A percentile compares a stretch with the other conserved stretches of the same genome.
Evolutionary conservation across 2,329 filamentous ascomycete genomes (phyloP).

Genomic region (Knufia petricola): DNA sequence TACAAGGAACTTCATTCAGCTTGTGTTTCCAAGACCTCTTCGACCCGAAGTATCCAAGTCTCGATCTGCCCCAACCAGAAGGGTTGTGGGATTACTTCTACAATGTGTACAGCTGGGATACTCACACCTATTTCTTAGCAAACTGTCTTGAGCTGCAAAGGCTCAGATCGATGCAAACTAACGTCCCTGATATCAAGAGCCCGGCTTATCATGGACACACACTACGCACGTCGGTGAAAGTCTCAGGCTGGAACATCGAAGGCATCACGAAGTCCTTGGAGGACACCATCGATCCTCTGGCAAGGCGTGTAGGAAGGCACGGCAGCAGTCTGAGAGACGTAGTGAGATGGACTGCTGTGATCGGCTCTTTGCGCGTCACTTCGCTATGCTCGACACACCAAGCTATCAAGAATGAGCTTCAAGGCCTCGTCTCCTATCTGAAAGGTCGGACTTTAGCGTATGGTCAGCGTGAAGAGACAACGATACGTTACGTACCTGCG

Average conservation of each 20-base stretch:
- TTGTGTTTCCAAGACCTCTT: constrained; percentile 27
- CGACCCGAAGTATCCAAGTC: constrained; percentile 25
- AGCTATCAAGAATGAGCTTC: constrained; percentile 5
- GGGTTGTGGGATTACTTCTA: constrained; percentile 23
- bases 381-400: neutral
- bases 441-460: neutral
- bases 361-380: constrained; percentile 8
- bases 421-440: neutral
- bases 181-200: neutral
- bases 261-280: constrained; percentile 16
- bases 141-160: constrained; percentile 20
- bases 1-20: constrained; percentile 25
- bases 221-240: constrained; percentile 4
- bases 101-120: constrained; percentile 18
- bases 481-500: neutral
- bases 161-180: constrained; percentile 1
- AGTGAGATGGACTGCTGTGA: constrained; percentile 18
- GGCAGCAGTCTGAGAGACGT: constrained; percentile 19
- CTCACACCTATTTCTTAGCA: constrained; percentile 14
- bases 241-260: constrained; percentile 10
- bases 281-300: constrained; percentile 18
- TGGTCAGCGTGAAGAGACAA: neutral
- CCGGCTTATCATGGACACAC: neutral
- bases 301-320: constrained; percentile 14
- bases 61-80: constrained; percentile 21